Base-by-base conservation (phyloP, 2,329 filamentous ascomycete species). In the Penicillium sp. region DNA sequence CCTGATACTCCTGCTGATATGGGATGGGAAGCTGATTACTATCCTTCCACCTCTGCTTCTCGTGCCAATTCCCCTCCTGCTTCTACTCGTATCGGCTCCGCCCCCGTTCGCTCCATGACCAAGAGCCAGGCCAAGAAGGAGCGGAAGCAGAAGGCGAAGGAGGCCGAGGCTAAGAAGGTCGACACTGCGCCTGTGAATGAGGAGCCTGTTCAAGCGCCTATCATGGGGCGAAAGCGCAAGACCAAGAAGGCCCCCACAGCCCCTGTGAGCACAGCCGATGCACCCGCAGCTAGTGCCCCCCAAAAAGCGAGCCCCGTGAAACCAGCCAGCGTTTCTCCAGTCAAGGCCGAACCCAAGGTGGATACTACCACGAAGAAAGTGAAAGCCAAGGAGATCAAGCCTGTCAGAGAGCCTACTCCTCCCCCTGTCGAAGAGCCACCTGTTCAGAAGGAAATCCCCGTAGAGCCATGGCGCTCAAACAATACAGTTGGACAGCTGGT, bases 41-140 rank as follows among this genome's bases (percentile, higher is more conserved):
- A 84, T 57, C 82, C 83, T 2, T 86, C 84, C 1, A 78, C 83
- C 1, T 86, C 84, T 4, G 74, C 81, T 17, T 87, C 86, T 10
- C 81, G 85, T 36, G 81, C 85, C 21, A 86, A 79, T 65, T 86
- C 85, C 1, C 84, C 85, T 33, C 77, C 75, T 29, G 76, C 76
- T 13, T 76, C 77, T 25, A 76, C 76, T 49, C 82, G 81, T 58
- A 81, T 87, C 25, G 84, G 85, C 6, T 82, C 83, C 43, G 85
- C 84, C 2, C 84, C 84, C 10, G 78, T 86, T 6, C 78, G 83
- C 49, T 75, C 81, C 50, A 82, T 86, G 69, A 86, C 83, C 6
- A 87, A 87, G 71, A 86, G 78, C 54, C 84, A 87, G 65, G 76
- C 78, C 48, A 86, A 86, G 73, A 88, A 86, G 69, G 82, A 85